phyloP scores from a whole-genome alignment of 768 basidiomycete genomes.

The Tylopilus subfusipes region DNA sequence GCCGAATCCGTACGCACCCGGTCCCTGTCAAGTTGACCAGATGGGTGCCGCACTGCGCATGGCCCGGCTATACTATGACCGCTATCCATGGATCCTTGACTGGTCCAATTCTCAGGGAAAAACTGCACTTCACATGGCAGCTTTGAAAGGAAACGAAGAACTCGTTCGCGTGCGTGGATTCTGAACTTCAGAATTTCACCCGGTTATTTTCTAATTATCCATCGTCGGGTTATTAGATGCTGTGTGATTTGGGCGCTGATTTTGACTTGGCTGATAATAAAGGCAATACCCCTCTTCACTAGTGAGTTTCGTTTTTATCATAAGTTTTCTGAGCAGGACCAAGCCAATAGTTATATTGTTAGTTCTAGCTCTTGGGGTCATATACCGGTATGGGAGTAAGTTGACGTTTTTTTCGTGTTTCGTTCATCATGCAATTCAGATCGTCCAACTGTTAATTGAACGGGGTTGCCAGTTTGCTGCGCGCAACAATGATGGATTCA shows the following conservation, averaged over 20 bases:
- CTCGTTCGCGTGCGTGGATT: conserved; percentile 68
- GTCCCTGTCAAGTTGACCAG: conserved; percentile 53
- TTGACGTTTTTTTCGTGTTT: conserved; percentile 1
- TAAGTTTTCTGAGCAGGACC: not conserved
- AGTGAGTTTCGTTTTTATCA: conserved; percentile 49
- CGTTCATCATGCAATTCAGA: conserved; percentile 37
- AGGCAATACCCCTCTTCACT: conserved; percentile 91
- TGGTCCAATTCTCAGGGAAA: conserved; percentile 91
- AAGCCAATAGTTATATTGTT: conserved; percentile 9
- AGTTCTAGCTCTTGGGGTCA: conserved; percentile 90
- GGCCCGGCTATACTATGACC: conserved; percentile 83
- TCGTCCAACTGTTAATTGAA: conserved; percentile 84
- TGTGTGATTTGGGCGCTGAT: conserved; percentile 89
- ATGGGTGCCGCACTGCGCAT: conserved; percentile 77
- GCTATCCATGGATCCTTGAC: conserved; percentile 82
- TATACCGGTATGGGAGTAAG: conserved; percentile 53
- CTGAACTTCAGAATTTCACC: conserved; percentile 6
- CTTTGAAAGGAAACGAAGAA: conserved; percentile 85
- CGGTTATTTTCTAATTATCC: conserved; percentile 16
- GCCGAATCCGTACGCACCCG: conserved; percentile 44
- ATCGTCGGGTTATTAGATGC: conserved; percentile 52
- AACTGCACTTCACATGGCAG: conserved; percentile 85
- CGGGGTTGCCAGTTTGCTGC: conserved; percentile 80
- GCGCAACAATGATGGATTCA: conserved; percentile 88
- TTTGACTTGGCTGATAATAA: conserved; percentile 85